Evolutionary conservation across 1,284 basidiomycete genomes (phyloP).

Genomic region (Ganoderma lingzhi): DNA sequence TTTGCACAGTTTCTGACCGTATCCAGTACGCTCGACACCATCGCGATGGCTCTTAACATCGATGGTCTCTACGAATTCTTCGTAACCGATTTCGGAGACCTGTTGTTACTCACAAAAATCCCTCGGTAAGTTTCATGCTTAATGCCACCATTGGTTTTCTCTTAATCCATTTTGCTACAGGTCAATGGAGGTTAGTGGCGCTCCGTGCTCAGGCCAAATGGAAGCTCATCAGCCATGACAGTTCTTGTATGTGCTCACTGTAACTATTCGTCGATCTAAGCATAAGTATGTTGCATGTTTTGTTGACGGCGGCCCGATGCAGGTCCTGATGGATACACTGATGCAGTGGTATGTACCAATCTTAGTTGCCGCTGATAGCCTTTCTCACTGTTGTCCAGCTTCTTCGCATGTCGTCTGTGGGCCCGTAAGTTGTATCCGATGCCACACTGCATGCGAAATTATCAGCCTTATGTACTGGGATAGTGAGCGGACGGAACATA

Average conservation of each 20-base stretch:
- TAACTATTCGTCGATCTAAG: background rate
- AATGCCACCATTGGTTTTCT: background rate
- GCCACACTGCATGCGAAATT: background rate
- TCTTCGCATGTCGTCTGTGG: background rate
- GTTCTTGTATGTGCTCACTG: background rate
- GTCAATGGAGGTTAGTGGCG: background rate
- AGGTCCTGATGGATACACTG: background rate
- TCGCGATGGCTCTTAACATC: background rate
- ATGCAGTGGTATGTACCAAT: background rate
- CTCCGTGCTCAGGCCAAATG: background rate
- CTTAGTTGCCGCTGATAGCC: background rate
- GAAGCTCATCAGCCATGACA: background rate
- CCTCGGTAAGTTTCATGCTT: background rate
- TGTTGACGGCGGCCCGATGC: background rate
- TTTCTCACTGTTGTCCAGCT: background rate
- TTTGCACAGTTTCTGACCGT: background rate
- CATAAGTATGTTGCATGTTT: background rate
- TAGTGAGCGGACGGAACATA: background rate
- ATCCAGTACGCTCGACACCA: background rate
- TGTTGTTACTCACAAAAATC: background rate
- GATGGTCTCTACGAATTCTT: background rate
- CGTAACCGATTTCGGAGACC: background rate
- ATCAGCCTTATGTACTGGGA: background rate
- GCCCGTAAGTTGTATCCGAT: background rate
- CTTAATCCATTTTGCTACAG: background rate